Percentiles rank a stretch among this genome's conserved stretches.
These are phyloP conservation scores for Nicotiana rustica DNA, from an alignment of 305 asterid species.

Conservation along the genomic window DNA sequence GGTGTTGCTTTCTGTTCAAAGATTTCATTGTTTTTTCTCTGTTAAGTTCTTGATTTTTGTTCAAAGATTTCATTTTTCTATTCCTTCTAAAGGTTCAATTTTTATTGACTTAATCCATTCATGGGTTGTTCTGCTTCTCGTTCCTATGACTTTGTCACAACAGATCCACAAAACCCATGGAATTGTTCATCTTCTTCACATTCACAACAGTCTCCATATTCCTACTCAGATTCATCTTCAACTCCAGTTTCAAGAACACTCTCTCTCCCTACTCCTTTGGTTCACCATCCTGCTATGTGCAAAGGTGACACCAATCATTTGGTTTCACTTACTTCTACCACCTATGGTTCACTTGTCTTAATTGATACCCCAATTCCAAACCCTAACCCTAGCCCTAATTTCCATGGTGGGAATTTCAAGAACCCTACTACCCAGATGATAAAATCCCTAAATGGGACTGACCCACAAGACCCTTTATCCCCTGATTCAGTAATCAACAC, in stretches of 20 bases:
- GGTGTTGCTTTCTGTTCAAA: not conserved
- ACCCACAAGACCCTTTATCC: constrained; percentile 62
- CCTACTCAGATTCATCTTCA: constrained; percentile 62
- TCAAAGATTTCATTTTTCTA: not conserved
- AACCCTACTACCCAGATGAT: constrained; percentile 46
- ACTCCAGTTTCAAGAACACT: constrained; percentile 78
- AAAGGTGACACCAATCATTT: constrained; percentile 86
- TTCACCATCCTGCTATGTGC: constrained; percentile 82
- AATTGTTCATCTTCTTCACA: constrained; percentile 63
- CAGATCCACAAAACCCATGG: constrained; percentile 61
- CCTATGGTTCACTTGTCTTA: constrained; percentile 78
- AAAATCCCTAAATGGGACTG: constrained; percentile 43
- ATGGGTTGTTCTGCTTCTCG: constrained; percentile 97
- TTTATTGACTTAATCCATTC: constrained; percentile 32
- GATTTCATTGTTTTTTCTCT: not conserved
- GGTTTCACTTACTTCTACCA: constrained; percentile 82
- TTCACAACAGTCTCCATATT: constrained; percentile 48
- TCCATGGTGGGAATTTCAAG: constrained; percentile 41
- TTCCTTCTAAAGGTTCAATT: constrained; percentile 1
- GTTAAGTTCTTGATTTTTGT: not conserved
- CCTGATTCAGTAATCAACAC: constrained; percentile 92
- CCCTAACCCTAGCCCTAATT: constrained; percentile 48
- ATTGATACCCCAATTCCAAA: constrained; percentile 47
- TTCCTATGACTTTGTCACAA: constrained; percentile 53
- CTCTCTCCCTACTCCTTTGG: constrained; percentile 74